A percentile compares a stretch with the other conserved stretches of the same genome.
Evolutionary conservation across 1,284 basidiomycete genomes (phyloP).

Genomic region (Neolentinus lepideus): DNA sequence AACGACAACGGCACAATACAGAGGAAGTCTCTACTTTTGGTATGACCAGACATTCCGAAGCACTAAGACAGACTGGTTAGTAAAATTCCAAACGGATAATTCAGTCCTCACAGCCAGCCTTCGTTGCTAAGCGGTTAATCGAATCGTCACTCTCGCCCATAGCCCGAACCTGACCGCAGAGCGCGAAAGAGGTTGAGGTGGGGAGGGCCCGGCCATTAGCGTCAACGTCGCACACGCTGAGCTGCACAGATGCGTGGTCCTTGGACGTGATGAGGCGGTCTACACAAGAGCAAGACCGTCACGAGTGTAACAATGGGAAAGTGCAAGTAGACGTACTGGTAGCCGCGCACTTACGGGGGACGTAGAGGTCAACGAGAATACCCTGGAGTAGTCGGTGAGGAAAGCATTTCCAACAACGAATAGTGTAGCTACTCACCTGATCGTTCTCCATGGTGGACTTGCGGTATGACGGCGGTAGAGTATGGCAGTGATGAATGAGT

Average conservation of each 20-base stretch:
- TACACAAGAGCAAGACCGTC: slow-evolving; percentile 19
- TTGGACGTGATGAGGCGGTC: slow-evolving; percentile 97
- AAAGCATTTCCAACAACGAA: background rate
- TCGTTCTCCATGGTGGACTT: slow-evolving; percentile 11
- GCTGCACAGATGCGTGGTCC: slow-evolving; percentile 98
- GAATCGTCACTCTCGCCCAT: slow-evolving; percentile 97
- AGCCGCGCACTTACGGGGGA: slow-evolving; percentile 98
- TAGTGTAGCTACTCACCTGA: slow-evolving; percentile 5
- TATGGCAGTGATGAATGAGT: background rate
- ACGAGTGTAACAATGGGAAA: background rate
- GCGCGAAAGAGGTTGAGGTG: slow-evolving; percentile 89
- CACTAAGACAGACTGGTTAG: slow-evolving; percentile 31
- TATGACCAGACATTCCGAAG: slow-evolving; percentile 74
- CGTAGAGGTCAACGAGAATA: slow-evolving; percentile 99
- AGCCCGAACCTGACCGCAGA: slow-evolving; percentile 91
- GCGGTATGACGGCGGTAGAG: background rate
- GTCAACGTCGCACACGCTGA: slow-evolving; percentile 94
- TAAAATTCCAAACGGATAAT: slow-evolving; percentile 3
- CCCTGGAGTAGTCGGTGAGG: slow-evolving; percentile 48
- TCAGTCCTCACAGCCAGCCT: slow-evolving; percentile 72
- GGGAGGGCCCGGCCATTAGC: slow-evolving; percentile 83
- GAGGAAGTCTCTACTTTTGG: slow-evolving; percentile 45
- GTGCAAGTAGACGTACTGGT: slow-evolving; percentile 61
- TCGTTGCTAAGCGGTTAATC: slow-evolving; percentile 93
- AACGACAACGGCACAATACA: background rate